A percentile compares a stretch with the other conserved stretches of the same genome.
phyloP scores from a whole-genome alignment of 352 stramenopile species.

The Globisporangium barbulae region DNA sequence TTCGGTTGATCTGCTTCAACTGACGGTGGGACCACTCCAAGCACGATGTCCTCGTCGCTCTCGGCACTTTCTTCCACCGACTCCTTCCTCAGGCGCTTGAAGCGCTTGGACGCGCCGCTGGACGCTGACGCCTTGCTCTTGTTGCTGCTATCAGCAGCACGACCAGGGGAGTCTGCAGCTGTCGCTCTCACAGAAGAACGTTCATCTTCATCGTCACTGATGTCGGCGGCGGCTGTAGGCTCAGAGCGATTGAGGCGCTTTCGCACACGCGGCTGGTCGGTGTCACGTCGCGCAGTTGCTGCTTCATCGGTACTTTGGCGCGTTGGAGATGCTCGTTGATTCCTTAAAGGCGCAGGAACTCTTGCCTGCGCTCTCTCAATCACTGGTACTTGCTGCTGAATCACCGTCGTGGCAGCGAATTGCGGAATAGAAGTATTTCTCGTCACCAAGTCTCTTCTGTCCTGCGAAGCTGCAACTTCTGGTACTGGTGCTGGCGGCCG shows the following conservation, averaged over 20 bases:
- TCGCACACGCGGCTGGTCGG: background rate
- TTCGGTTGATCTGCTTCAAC: background rate
- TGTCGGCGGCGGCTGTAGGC: background rate
- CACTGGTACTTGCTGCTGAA: background rate
- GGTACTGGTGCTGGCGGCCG: background rate
- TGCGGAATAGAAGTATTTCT: background rate
- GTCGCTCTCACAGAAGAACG: background rate
- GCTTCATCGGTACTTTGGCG: background rate
- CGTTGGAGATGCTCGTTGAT: background rate
- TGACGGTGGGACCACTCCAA: background rate
- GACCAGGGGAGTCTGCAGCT: background rate
- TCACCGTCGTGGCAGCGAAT: background rate
- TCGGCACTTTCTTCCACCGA: conserved; percentile 7
- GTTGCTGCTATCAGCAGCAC: background rate
- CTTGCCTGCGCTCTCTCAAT: background rate
- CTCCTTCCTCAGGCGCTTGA: conserved; percentile 16
- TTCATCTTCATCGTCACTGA: background rate
- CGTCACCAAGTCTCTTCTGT: background rate
- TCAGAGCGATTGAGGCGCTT: background rate
- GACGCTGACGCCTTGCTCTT: background rate
- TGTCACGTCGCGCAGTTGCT: background rate
- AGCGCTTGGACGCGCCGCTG: background rate
- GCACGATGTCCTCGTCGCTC: conserved; percentile 7
- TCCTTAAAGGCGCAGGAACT: too few species aligned
- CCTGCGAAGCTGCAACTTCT: background rate